Conservation (phyloP, 2,329 filamentous ascomycete species). For the Penicillium corylophilum region DNA sequence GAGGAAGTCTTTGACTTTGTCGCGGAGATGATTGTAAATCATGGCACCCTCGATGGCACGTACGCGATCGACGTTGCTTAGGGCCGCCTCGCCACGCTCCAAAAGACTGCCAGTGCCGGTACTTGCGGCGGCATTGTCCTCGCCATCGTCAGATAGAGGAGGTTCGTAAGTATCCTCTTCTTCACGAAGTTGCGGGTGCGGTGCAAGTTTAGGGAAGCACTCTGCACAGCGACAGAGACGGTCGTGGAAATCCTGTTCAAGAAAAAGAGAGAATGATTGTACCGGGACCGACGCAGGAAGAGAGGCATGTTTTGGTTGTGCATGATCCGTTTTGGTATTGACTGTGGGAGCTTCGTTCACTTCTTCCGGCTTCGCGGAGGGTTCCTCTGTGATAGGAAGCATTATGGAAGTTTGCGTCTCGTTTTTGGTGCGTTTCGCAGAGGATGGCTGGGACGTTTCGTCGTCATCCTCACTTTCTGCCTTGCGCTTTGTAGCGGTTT, state of each 20-base stretch:
- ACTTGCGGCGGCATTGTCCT: conserved; percentile 49
- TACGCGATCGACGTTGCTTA: conserved; percentile 89
- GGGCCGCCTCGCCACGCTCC: conserved; percentile 86
- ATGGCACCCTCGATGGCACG: conserved; percentile 94
- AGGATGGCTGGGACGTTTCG: conserved; percentile 31
- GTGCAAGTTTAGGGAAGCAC: conserved; percentile 73
- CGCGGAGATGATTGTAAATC: conserved; percentile 95
- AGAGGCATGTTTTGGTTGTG: conserved; percentile 57
- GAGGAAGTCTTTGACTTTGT: conserved; percentile 93
- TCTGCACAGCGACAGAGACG: conserved; percentile 75
- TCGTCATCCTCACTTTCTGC: conserved; percentile 57
- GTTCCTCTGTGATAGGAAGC: conserved; percentile 3
- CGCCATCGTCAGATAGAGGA: conserved; percentile 69
- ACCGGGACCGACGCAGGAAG: conserved; percentile 56
- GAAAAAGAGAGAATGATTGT: conserved; percentile 75
- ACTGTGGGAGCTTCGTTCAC: conserved; percentile 1
- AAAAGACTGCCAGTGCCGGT: conserved; percentile 76
- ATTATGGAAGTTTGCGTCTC: conserved; percentile 12
- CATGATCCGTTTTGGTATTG: conserved; percentile 4
- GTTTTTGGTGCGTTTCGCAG: conserved; percentile 52
- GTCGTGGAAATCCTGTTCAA: conserved; percentile 74
- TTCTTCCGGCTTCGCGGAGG: conserved; percentile 10
- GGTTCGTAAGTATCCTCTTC: conserved; percentile 95
- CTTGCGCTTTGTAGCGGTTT: conserved; percentile 64
- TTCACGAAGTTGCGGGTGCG: conserved; percentile 79